Conservation (phyloP, 176 grass and related monocot genomes). For the Hordeum vulgare region MorexV3_pseudomolecules_assembly NC_058520.1:422580814-422581313, state of each 20-base stretch:
- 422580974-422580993: slow-evolving; percentile 62
- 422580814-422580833: slow-evolving; percentile 80
- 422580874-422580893: slow-evolving; percentile 55
- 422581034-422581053: slow-evolving; percentile 38
- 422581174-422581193: slow-evolving; percentile 34
- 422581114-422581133: slow-evolving; percentile 21
- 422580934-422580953: slow-evolving; percentile 66
- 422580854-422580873: slow-evolving; percentile 75
- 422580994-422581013: slow-evolving; percentile 53
- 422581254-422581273: slow-evolving; percentile 32
- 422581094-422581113: slow-evolving; percentile 25
- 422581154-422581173: slow-evolving; percentile 28
- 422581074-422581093: slow-evolving; percentile 24
- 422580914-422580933: slow-evolving; percentile 61
- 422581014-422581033: slow-evolving; percentile 55
- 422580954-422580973: slow-evolving; percentile 41
- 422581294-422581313: slow-evolving; percentile 31
- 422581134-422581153: slow-evolving; percentile 42
- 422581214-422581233: slow-evolving; percentile 52
- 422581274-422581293: slow-evolving; percentile 43
- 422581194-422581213: slow-evolving; percentile 37
- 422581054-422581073: slow-evolving; percentile 1
- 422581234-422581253: slow-evolving; percentile 57
- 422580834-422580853: slow-evolving; percentile 59
- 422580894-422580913: slow-evolving; percentile 27